Conservation (phyloP, 2,329 filamentous ascomycete species). For the Aureobasidium sp. region DNA sequence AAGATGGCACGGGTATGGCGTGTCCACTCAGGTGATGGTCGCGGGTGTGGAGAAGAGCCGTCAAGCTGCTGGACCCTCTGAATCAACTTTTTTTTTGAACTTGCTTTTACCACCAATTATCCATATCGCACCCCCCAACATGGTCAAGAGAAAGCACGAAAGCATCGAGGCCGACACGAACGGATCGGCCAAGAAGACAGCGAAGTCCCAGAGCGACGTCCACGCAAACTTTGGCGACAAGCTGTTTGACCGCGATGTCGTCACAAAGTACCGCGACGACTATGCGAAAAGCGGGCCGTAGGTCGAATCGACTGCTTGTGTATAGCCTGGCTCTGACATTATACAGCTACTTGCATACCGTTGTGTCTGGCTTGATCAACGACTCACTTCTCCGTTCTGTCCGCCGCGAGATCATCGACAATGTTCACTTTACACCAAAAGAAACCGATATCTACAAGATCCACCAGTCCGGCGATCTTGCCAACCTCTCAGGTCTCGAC, state of each 20-base stretch:
- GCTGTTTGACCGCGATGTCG: slow-evolving; percentile 55
- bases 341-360: slow-evolving; percentile 76
- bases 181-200: slow-evolving; percentile 32
- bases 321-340: not conserved
- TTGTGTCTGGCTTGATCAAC: slow-evolving; percentile 76
- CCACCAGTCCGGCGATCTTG: slow-evolving; percentile 94
- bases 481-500: slow-evolving; percentile 90
- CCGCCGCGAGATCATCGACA: slow-evolving; percentile 75
- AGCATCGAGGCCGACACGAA: slow-evolving; percentile 22
- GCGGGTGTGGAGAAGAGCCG: not conserved
- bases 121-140: not conserved
- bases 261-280: slow-evolving; percentile 52
- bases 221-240: slow-evolving; percentile 57
- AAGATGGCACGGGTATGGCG: not conserved
- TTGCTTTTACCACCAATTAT: not conserved
- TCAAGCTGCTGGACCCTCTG: slow-evolving; percentile 5
- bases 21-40: slow-evolving; percentile 7
- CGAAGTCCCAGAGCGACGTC: slow-evolving; percentile 26
- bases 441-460: slow-evolving; percentile 99
- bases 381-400: slow-evolving; percentile 77
- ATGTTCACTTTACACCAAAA: slow-evolving; percentile 94
- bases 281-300: slow-evolving; percentile 57
- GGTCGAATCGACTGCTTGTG: not conserved
- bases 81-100: slow-evolving; percentile 1
- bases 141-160: slow-evolving; percentile 37